phyloP scores from a whole-genome alignment of 208 protist genomes.

The Herpetomonas samuelpessoai region DNA sequence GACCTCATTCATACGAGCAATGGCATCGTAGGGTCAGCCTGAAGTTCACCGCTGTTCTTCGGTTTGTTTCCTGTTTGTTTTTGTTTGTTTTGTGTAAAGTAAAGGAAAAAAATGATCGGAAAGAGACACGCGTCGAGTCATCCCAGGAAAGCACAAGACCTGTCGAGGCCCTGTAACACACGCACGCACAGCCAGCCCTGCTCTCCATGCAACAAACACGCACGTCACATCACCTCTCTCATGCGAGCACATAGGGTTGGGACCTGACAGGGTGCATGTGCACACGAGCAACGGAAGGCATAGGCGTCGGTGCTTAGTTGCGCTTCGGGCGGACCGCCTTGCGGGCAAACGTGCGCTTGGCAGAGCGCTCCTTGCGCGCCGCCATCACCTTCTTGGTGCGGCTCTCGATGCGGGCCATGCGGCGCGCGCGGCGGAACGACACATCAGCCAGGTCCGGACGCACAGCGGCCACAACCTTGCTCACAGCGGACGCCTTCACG shows the following conservation, averaged over 20 bases:
- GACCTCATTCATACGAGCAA: no score
- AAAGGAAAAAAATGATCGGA: neutral
- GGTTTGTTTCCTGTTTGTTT: neutral
- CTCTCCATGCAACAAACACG: no score
- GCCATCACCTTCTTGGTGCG: conserved; percentile 64
- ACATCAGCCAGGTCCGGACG: conserved; percentile 80
- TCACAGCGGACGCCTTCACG: conserved; percentile 74
- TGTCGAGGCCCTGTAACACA: no score
- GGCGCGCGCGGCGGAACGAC: conserved; percentile 76
- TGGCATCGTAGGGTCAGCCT: neutral
- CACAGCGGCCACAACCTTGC: conserved; percentile 62
- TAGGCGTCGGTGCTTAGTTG: no score
- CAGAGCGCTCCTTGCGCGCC: conserved; percentile 78
- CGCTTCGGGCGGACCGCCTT: conserved; percentile 72
- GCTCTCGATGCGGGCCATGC: conserved; percentile 54
- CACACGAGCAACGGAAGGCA: no score
- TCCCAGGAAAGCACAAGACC: no score
- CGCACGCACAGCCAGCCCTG: no score
- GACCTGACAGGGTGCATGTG: no score
- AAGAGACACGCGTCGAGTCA: no score
- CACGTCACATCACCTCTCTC: no score
- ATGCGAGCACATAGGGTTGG: no score
- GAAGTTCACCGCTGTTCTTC: neutral
- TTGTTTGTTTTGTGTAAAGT: neutral
- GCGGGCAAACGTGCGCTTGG: conserved; percentile 70